Conservation (phyloP, 768 basidiomycete genomes). For the Tylopilus sp. region DNA sequence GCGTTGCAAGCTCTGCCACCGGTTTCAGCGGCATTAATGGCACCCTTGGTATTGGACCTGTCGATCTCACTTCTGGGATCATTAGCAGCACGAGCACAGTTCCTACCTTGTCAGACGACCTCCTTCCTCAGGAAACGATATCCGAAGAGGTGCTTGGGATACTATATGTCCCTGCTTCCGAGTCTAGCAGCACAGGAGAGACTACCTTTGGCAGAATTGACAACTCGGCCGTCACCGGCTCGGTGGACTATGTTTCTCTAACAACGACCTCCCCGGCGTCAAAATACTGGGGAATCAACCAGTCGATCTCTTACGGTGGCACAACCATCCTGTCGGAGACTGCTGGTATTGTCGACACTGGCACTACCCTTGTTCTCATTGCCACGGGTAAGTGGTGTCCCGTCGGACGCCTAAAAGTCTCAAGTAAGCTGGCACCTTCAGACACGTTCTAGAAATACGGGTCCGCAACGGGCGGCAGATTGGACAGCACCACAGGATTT, state of each 20-base stretch:
- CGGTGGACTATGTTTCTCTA: neutral
- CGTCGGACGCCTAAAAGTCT: slow-evolving; percentile 6
- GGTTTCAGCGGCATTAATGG: slow-evolving; percentile 26
- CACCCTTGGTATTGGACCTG: slow-evolving; percentile 37
- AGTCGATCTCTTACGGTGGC: no score
- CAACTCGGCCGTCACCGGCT: no score
- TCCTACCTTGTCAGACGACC: slow-evolving; percentile 36
- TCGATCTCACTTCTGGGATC: slow-evolving; percentile 7
- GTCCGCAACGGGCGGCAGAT: no score
- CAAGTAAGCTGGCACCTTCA: no score
- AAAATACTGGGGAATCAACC: slow-evolving; percentile 25
- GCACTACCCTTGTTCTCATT: no score
- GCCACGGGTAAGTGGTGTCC: no score
- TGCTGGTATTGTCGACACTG: no score
- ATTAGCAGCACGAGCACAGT: slow-evolving; percentile 14
- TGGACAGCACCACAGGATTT: no score
- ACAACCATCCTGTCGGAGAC: no score
- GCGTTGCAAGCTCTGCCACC: neutral
- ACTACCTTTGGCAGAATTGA: slow-evolving; percentile 1
- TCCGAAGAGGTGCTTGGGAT: slow-evolving; percentile 25
- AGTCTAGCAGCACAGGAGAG: neutral
- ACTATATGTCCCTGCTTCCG: slow-evolving; percentile 27
- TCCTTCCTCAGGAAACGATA: slow-evolving; percentile 28
- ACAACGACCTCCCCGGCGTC: neutral
- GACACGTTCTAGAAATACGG: no score